Conservation (phyloP, 129 eudicot genomes). For the Chrysanthemum makinoi region DNA sequence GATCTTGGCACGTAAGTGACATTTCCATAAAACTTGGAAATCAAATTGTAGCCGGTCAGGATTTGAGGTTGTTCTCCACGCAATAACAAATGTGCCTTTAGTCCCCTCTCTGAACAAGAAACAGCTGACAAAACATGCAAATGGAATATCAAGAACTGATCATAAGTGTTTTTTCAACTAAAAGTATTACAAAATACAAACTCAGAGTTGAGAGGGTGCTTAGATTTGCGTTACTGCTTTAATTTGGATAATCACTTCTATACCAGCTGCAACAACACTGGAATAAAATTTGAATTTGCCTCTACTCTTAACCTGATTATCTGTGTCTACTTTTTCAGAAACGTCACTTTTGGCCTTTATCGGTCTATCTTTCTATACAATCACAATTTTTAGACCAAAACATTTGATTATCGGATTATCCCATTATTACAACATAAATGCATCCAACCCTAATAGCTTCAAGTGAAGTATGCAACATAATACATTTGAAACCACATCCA, state of each 20-base stretch:
- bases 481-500: not conserved
- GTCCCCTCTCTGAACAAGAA: slow-evolving; percentile 91
- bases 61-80: slow-evolving; percentile 96
- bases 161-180: not conserved
- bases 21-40: slow-evolving; percentile 73
- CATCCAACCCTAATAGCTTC: not conserved
- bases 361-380: not conserved
- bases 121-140: slow-evolving; percentile 61
- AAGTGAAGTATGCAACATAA: not conserved
- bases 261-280: not conserved
- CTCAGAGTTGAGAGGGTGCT: not conserved
- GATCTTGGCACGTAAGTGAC: slow-evolving; percentile 78
- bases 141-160: slow-evolving; percentile 20
- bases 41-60: slow-evolving; percentile 74
- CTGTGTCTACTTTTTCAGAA: not conserved
- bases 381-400: not conserved
- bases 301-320: not conserved
- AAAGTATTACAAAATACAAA: not conserved
- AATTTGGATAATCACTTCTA: slow-evolving; percentile 4
- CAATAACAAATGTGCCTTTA: slow-evolving; percentile 76
- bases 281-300: not conserved
- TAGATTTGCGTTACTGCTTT: slow-evolving; percentile 13
- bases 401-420: not conserved
- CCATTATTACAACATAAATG: not conserved
- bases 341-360: not conserved